phyloP scores from a whole-genome alignment of 2,329 filamentous ascomycete species.

The Hawksworthiomyces lignivorus region DNA sequence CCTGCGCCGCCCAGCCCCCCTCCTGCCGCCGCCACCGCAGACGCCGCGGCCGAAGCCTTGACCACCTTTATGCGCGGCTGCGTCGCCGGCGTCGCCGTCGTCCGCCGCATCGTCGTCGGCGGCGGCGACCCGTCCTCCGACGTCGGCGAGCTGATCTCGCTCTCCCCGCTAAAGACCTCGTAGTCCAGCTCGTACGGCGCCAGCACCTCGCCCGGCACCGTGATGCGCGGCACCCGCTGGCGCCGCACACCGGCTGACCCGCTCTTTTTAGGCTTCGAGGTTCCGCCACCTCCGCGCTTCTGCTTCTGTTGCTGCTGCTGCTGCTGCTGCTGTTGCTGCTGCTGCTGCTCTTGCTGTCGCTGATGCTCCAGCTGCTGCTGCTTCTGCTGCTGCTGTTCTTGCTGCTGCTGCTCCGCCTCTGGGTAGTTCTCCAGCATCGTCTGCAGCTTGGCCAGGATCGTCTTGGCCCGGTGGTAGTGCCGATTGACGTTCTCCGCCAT shows the following conservation, averaged over 20 bases:
- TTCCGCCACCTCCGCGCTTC: background rate
- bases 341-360: constrained; percentile 49
- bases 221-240: constrained; percentile 48
- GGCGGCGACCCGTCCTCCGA: constrained; percentile 30
- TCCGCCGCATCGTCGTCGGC: constrained; percentile 15
- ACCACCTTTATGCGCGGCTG: constrained; percentile 44
- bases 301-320: background rate
- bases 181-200: constrained; percentile 59
- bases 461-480: constrained; percentile 53
- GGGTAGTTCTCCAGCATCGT: constrained; percentile 55
- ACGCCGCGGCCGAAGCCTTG: constrained; percentile 15
- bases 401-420: constrained; percentile 40
- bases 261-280: constrained; percentile 4
- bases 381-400: constrained; percentile 44
- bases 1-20: background rate
- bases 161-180: constrained; percentile 47
- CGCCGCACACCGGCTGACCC: constrained; percentile 22
- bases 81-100: constrained; percentile 23
- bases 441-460: constrained; percentile 50
- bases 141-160: constrained; percentile 27
- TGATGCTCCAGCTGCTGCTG: constrained; percentile 43
- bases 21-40: background rate
- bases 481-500: constrained; percentile 57
- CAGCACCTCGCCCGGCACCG: constrained; percentile 58
- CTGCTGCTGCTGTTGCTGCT: constrained; percentile 38